phyloP scores from a whole-genome alignment of 148 eudicot species.

The Rhododendron williamsianum region DNA sequence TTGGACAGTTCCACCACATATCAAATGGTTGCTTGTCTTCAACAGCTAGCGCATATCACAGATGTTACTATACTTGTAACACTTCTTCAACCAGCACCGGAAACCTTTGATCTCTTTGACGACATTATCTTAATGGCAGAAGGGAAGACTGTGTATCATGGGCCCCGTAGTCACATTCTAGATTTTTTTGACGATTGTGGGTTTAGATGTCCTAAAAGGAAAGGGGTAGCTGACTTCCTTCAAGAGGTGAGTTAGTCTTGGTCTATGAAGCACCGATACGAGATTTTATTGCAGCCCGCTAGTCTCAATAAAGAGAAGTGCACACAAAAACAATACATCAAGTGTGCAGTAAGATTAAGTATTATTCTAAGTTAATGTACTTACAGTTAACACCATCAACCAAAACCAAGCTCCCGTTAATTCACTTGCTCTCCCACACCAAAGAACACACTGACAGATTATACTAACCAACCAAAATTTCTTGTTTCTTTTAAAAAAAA shows the following conservation, averaged over 20 bases:
- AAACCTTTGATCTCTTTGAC: constrained; percentile 77
- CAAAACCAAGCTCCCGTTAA: too few species aligned
- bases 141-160: constrained; percentile 77
- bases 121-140: constrained; percentile 81
- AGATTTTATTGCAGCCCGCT: neutral
- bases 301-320: neutral
- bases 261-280: neutral
- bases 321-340: neutral
- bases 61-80: constrained; percentile 64
- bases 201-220: constrained; percentile 74
- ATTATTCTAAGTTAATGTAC: too few species aligned
- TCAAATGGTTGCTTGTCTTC: constrained; percentile 64
- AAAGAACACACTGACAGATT: too few species aligned
- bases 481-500: neutral
- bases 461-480: neutral
- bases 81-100: constrained; percentile 94
- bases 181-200: constrained; percentile 66
- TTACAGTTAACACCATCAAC: too few species aligned
- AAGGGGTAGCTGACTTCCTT: constrained; percentile 82
- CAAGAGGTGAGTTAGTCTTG: constrained; percentile 53
- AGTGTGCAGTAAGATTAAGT: neutral
- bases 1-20: constrained; percentile 78
- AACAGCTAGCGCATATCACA: constrained; percentile 61
- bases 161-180: constrained; percentile 43
- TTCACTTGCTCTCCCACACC: too few species aligned